These are phyloP conservation scores for Tillandsia leiboldiana DNA, from an alignment of 176 grass and related monocot species.

Conservation along the genomic window DNA sequence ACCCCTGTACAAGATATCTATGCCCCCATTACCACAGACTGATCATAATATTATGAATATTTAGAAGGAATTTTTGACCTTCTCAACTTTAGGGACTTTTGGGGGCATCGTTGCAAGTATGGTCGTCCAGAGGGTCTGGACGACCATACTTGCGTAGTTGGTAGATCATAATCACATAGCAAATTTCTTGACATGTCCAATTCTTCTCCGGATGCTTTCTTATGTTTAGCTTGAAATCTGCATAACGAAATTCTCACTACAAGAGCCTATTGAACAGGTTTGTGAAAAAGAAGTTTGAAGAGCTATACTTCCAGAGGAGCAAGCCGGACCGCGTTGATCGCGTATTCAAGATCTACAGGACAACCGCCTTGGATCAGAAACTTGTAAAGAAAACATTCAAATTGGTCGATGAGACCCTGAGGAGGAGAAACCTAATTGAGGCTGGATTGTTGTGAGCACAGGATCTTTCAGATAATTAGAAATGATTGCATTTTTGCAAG, in stretches of 20 bases:
- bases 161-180: not conserved
- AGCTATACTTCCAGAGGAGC: slow-evolving; percentile 93
- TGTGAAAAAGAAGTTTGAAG: slow-evolving; percentile 98
- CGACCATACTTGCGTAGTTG: no score
- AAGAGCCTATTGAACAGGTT: slow-evolving; percentile 37
- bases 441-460: slow-evolving; percentile 25
- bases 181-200: not conserved
- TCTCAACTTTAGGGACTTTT: no score
- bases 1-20: no score
- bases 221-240: slow-evolving; percentile 6
- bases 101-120: no score
- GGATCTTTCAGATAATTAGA: slow-evolving; percentile 19
- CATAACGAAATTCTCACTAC: not conserved
- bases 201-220: not conserved
- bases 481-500: slow-evolving; percentile 14
- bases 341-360: slow-evolving; percentile 95
- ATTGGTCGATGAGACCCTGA: slow-evolving; percentile 70
- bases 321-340: slow-evolving; percentile 84
- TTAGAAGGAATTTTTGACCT: no score
- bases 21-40: no score
- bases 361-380: slow-evolving; percentile 90
- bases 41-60: no score
- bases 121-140: no score
- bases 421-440: slow-evolving; percentile 56
- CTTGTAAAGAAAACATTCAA: slow-evolving; percentile 99